phyloP scores from a whole-genome alignment of 1,139 yeast genomes.

The Debaryomycetaceae sp. region DNA sequence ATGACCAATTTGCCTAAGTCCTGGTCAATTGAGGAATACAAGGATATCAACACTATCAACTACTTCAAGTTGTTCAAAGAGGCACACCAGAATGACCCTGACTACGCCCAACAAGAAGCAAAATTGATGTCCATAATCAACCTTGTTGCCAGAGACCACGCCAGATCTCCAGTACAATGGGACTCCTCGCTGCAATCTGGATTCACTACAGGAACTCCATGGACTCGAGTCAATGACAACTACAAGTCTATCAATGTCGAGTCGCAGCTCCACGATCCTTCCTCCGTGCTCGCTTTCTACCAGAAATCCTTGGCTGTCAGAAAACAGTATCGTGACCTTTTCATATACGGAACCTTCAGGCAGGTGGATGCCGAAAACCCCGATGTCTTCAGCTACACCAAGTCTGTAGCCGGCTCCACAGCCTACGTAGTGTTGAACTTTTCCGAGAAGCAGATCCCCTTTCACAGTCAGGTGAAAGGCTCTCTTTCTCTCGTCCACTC shows the following conservation, averaged over 20 bases:
- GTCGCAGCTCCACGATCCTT: slow-evolving; percentile 42
- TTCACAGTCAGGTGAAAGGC: slow-evolving; percentile 28
- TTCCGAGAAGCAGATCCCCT: slow-evolving; percentile 26
- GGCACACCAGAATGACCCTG: slow-evolving; percentile 23
- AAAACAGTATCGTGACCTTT: slow-evolving; percentile 40
- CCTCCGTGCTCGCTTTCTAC: slow-evolving; percentile 49
- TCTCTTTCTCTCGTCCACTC: slow-evolving; percentile 26
- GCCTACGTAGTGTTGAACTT: slow-evolving; percentile 46
- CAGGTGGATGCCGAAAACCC: slow-evolving; percentile 38
- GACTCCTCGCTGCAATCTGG: slow-evolving; percentile 43
- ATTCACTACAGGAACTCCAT: slow-evolving; percentile 48
- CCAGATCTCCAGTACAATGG: slow-evolving; percentile 64
- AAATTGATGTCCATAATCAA: slow-evolving; percentile 32
- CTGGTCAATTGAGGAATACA: slow-evolving; percentile 50
- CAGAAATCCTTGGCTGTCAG: slow-evolving; percentile 40
- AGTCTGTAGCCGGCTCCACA: slow-evolving; percentile 21
- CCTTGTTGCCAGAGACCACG: slow-evolving; percentile 49
- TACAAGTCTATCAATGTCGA: slow-evolving; percentile 49
- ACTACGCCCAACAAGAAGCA: slow-evolving; percentile 24
- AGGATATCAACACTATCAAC: slow-evolving; percentile 48
- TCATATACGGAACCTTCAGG: slow-evolving; percentile 48
- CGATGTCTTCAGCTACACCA: slow-evolving; percentile 37
- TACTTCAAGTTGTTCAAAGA: slow-evolving; percentile 36
- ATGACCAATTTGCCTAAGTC: slow-evolving; percentile 46
- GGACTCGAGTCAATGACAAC: slow-evolving; percentile 55